Percentiles rank a stretch among this genome's conserved stretches.
Evolutionary conservation across 805 yeast genomes (phyloP).

Genomic region (Deakozyma indianensis): DNA sequence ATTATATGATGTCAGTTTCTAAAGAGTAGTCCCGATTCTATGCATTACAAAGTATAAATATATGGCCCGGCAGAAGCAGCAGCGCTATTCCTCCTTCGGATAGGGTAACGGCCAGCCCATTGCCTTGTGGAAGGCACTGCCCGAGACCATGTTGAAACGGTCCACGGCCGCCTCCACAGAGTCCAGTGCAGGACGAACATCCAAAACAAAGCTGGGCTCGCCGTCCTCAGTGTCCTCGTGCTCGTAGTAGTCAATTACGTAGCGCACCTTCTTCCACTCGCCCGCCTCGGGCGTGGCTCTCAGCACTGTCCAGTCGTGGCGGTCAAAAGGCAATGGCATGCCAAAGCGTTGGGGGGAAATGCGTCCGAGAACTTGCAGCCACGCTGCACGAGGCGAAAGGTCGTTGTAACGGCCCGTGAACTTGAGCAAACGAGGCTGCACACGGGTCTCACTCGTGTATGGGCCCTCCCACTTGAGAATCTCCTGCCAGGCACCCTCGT

Average conservation of each 20-base stretch:
- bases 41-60: too few species aligned
- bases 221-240: slow-evolving; percentile 83
- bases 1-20: too few species aligned
- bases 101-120: slow-evolving; percentile 31
- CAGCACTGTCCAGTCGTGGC: slow-evolving; percentile 97
- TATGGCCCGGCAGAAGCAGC: too few species aligned
- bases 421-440: slow-evolving; percentile 62
- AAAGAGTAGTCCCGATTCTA: too few species aligned
- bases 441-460: slow-evolving; percentile 38
- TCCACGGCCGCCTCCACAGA: slow-evolving; percentile 46
- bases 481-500: slow-evolving; percentile 97
- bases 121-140: slow-evolving; percentile 56
- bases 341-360: slow-evolving; percentile 60
- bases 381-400: slow-evolving; percentile 69
- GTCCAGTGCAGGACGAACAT: slow-evolving; percentile 92
- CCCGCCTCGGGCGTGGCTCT: slow-evolving; percentile 34
- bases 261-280: slow-evolving; percentile 61
- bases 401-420: slow-evolving; percentile 91
- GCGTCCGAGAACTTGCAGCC: slow-evolving; percentile 49
- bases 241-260: slow-evolving; percentile 91
- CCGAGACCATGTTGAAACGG: slow-evolving; percentile 52
- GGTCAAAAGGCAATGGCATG: slow-evolving; percentile 82
- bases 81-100: neutral
- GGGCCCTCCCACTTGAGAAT: slow-evolving; percentile 82
- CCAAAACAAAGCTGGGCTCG: slow-evolving; percentile 81